Evolutionary conservation across 2,329 filamentous ascomycete species (phyloP).

Genomic region (Colletotrichum neosansevieriae): DNA sequence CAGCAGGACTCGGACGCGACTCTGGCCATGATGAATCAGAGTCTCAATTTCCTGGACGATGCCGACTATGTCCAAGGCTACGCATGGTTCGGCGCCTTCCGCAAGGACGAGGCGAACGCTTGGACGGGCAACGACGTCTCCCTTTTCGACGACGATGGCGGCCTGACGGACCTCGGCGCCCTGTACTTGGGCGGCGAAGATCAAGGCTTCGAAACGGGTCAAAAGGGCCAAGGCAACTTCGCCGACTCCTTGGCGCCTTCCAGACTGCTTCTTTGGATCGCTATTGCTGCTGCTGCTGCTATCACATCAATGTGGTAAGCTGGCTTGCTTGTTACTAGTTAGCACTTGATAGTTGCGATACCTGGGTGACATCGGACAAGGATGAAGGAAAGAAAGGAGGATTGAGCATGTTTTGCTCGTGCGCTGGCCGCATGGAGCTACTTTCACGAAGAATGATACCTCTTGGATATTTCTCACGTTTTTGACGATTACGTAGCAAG

Average conservation of each 20-base stretch:
- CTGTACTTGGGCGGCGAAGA: constrained; percentile 54
- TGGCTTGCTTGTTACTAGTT: not conserved
- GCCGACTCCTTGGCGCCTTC: constrained; percentile 13
- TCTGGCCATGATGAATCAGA: constrained; percentile 55
- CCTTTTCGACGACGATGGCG: constrained; percentile 52
- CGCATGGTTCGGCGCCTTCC: constrained; percentile 57
- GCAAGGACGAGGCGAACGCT: constrained; percentile 51
- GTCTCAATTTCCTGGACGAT: constrained; percentile 50
- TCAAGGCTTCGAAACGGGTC: constrained; percentile 52
- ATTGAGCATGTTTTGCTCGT: not conserved
- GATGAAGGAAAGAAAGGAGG: too few species aligned
- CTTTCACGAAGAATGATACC: constrained; percentile 1
- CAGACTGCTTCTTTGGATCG: not conserved
- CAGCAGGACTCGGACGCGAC: constrained; percentile 50
- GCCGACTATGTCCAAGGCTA: constrained; percentile 52
- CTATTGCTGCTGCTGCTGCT: not conserved
- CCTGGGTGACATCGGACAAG: too few species aligned
- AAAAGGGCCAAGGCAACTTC: constrained; percentile 30
- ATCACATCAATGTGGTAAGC: constrained; percentile 6
- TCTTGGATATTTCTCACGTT: not conserved
- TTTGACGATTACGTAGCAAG: not conserved
- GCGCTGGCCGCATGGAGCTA: not conserved
- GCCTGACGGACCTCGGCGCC: constrained; percentile 53
- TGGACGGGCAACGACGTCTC: constrained; percentile 55
- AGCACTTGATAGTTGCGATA: not conserved